Conservation (phyloP, 2,329 filamentous ascomycete species). For the Ophiostoma australiae region DNA sequence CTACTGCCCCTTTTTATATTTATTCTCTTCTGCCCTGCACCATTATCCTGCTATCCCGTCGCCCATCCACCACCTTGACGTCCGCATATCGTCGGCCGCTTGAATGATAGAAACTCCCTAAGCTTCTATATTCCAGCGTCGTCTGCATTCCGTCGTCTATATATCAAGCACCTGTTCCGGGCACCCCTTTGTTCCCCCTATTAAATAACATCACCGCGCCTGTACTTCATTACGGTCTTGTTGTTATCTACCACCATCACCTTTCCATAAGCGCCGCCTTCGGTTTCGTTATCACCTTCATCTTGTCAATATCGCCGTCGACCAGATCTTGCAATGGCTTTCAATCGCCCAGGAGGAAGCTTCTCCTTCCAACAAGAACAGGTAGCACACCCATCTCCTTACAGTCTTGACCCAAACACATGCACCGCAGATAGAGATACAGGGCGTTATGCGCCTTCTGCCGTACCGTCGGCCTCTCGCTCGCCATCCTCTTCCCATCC, state of each 20-base stretch:
- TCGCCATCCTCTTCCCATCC: neutral
- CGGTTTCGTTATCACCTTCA: neutral
- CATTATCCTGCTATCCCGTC: neutral
- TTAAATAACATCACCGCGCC: neutral
- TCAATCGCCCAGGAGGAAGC: conserved; percentile 29
- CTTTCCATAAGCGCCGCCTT: neutral
- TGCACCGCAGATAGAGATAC: neutral
- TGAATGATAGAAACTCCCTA: neutral
- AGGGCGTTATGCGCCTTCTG: neutral
- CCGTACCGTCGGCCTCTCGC: neutral
- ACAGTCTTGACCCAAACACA: conserved; percentile 1
- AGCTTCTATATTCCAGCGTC: neutral
- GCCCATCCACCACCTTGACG: neutral
- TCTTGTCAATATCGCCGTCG: neutral
- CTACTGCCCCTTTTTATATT: neutral
- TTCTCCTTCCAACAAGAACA: conserved; percentile 35
- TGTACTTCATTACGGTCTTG: neutral
- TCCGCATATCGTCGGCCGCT: neutral
- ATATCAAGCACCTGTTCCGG: neutral
- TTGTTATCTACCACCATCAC: neutral
- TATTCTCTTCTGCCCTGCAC: neutral
- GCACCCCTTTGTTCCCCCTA: neutral
- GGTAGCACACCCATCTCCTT: conserved; percentile 30
- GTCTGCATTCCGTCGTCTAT: neutral
- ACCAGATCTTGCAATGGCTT: conserved; percentile 31